Conservation (phyloP, 2,329 filamentous ascomycete genomes). For the Colletotrichum kahawae region DNA sequence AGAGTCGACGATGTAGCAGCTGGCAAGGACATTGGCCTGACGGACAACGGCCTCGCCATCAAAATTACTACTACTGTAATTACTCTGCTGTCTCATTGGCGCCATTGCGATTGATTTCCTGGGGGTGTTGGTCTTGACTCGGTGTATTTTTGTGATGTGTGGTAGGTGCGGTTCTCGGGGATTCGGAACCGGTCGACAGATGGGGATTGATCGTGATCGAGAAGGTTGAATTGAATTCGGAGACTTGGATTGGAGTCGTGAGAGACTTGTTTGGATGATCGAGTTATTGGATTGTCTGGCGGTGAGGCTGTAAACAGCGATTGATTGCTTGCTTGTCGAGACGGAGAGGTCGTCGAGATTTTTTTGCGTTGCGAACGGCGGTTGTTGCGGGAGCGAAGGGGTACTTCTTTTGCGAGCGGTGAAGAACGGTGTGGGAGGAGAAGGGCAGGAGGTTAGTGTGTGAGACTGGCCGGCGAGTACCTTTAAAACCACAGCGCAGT, state of each 20-base stretch:
- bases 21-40: conserved; percentile 81
- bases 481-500: conserved; percentile 2
- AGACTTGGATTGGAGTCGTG: neutral
- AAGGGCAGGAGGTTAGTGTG: neutral
- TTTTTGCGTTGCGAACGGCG: neutral
- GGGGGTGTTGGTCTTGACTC: conserved; percentile 26
- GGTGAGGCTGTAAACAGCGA: neutral
- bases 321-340: neutral
- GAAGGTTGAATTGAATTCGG: neutral
- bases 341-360: neutral
- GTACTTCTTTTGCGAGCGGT: conserved; percentile 10
- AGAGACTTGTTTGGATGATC: neutral
- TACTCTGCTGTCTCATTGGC: conserved; percentile 74
- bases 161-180: conserved; percentile 12
- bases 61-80: conserved; percentile 73
- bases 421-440: conserved; percentile 13
- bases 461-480: neutral
- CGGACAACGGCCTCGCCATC: conserved; percentile 71
- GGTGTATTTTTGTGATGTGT: conserved; percentile 20
- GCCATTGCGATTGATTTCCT: conserved; percentile 53
- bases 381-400: neutral
- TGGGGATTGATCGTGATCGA: neutral
- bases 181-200: conserved; percentile 6
- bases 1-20: conserved; percentile 85
- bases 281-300: neutral